Base-by-base conservation (phyloP, 768 basidiomycete species). In the Kwoniella europaea region DNA sequence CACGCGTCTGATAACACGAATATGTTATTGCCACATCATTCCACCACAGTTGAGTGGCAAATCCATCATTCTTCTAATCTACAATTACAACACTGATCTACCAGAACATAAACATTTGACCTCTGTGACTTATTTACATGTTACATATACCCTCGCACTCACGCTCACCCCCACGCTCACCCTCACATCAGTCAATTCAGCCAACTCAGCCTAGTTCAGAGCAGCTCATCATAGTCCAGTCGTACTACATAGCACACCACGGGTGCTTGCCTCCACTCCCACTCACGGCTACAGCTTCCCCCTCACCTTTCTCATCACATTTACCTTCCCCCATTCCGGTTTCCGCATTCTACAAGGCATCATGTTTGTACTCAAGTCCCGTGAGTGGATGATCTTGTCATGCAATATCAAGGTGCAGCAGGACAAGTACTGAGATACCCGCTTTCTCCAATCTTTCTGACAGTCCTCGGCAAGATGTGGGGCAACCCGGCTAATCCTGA, bases 401-500 rank as follows among this genome's bases (percentile, higher is more conserved):
- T 56, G 18, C 55, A n/a, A 15, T n/a, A 18, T n/a, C 59, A 4
- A 50, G 12, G 12, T 15, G 18, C 10, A 35, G 7, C 35, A 35
- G 7, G 5, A 9, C 35, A 1, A 35, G 7, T 9, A 35, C 35
- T 35, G 1, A 35, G 35, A 7, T 35, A 35, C 7, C 35, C 35
- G 35, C 35, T 50, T 50, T 35, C 65, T 15, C 16, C 46, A 13
- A 50, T 50, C 2, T 15, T 59, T 53, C n/a, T 53, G 29, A 61
- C 74, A 95, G 94, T 96, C 46, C 87, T 94, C 71, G 91, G 92
- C 74, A 93, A 90, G 88, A 93, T 97, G 83, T 95, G 93, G 93
- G 92, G 94, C 82, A 94, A 96, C 83, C 91, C 94, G 53, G 93
- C 95, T 84, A 92, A 93, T 64, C 89, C 93, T 7, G 96, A 98